Evolutionary conservation across 2,329 filamentous ascomycete genomes (phyloP).

Genomic region (Colletotrichum sp.): DNA sequence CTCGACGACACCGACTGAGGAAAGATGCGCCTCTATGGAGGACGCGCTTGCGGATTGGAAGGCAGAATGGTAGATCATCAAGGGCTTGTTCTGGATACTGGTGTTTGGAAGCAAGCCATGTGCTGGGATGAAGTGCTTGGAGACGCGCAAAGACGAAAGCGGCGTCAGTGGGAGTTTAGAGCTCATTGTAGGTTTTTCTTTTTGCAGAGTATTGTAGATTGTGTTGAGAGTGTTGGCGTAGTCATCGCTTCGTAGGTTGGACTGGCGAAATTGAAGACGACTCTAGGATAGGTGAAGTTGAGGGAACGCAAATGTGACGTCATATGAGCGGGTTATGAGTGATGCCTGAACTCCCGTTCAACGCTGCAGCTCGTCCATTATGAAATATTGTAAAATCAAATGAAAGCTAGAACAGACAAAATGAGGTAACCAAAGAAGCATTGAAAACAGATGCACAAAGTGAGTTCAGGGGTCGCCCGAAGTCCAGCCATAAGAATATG

Average conservation of each 20-base stretch:
- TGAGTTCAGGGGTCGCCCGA: neutral
- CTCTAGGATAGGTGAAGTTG: neutral
- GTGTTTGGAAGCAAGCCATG: constrained; percentile 67
- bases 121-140: constrained; percentile 62
- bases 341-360: neutral
- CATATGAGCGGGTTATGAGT: neutral
- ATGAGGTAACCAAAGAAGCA: neutral
- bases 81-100: constrained; percentile 64
- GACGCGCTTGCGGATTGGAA: constrained; percentile 54
- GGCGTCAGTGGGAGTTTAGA: constrained; percentile 25
- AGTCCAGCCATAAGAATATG: neutral
- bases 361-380: neutral
- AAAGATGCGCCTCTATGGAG: constrained; percentile 61
- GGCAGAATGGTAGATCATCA: constrained; percentile 68
- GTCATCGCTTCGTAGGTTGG: neutral
- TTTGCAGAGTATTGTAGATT: neutral
- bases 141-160: constrained; percentile 58
- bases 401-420: fast-evolving
- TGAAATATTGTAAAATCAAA: fast-evolving
- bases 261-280: neutral
- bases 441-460: neutral
- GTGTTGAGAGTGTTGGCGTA: fast-evolving
- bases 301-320: neutral
- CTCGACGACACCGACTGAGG: constrained; percentile 54
- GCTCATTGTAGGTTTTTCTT: neutral